phyloP scores from a whole-genome alignment of 1,284 basidiomycete genomes.

The Moniliophthora roreri region DNA sequence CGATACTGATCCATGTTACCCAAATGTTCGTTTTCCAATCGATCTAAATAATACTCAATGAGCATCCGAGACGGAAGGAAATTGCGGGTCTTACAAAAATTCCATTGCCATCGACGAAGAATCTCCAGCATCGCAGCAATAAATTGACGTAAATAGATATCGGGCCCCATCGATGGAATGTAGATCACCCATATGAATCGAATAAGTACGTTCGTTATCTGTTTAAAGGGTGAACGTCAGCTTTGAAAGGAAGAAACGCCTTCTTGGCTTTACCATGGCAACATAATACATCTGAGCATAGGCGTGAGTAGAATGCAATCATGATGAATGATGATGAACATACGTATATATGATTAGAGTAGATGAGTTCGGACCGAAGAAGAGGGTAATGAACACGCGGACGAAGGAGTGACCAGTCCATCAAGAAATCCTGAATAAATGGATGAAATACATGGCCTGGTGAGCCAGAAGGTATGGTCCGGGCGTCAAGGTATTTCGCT shows the following conservation, averaged over 20 bases:
- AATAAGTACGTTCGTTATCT: slow-evolving; percentile 73
- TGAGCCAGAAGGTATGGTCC: no score
- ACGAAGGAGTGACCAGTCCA: slow-evolving; percentile 83
- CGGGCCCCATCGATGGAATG: slow-evolving; percentile 54
- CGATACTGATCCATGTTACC: slow-evolving; percentile 86
- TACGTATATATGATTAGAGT: slow-evolving; percentile 59
- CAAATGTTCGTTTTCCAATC: slow-evolving; percentile 85
- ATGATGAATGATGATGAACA: slow-evolving; percentile 27
- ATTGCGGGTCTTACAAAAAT: slow-evolving; percentile 66
- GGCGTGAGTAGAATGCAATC: slow-evolving; percentile 2
- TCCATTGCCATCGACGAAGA: slow-evolving; percentile 87
- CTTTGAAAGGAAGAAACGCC: neutral
- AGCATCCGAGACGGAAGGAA: slow-evolving; percentile 8
- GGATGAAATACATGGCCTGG: no score
- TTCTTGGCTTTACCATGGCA: slow-evolving; percentile 55
- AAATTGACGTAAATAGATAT: slow-evolving; percentile 62
- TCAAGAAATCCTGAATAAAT: slow-evolving; percentile 59
- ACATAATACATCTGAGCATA: slow-evolving; percentile 69
- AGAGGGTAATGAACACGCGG: slow-evolving; percentile 59
- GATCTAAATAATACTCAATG: slow-evolving; percentile 45
- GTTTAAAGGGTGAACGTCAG: neutral
- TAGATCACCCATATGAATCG: slow-evolving; percentile 86
- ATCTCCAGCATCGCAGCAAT: slow-evolving; percentile 76
- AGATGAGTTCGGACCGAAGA: slow-evolving; percentile 76
- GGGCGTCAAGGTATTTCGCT: no score